These are phyloP conservation scores for Hyphopichia pseudoburtonii DNA, from an alignment of 1,139 yeast species.

Conservation along the genomic window DNA sequence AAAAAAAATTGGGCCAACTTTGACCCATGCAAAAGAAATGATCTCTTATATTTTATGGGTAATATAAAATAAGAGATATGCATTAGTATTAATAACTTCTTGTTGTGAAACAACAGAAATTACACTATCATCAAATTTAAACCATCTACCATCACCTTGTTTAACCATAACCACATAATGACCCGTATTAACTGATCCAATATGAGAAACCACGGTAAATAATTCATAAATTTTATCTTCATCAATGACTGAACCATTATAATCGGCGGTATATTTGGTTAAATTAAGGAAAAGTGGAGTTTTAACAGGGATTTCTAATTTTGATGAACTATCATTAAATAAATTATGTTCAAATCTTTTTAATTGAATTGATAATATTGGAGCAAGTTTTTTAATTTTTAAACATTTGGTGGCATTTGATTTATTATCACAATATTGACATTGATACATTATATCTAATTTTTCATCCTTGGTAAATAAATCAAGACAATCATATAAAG, in stretches of 20 bases:
- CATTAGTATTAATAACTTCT: conserved; percentile 67
- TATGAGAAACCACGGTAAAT: conserved; percentile 83
- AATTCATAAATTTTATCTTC: conserved; percentile 62
- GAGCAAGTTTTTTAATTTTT: conserved; percentile 66
- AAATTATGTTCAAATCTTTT: conserved; percentile 82
- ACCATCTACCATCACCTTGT: conserved; percentile 75
- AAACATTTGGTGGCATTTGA: conserved; percentile 72
- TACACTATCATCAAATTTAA: conserved; percentile 85
- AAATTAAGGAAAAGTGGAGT: conserved; percentile 75
- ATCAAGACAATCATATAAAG: conserved; percentile 64
- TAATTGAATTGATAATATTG: conserved; percentile 78
- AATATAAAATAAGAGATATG: conserved; percentile 78
- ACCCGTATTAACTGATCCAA: conserved; percentile 92
- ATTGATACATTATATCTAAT: conserved; percentile 70
- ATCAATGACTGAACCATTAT: conserved; percentile 14
- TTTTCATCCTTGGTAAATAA: conserved; percentile 76
- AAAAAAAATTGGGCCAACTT: not conserved
- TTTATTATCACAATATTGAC: conserved; percentile 60
- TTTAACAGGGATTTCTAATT: conserved; percentile 71
- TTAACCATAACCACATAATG: conserved; percentile 85
- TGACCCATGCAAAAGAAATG: no score
- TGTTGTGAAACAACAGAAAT: conserved; percentile 66
- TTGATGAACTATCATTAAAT: conserved; percentile 55
- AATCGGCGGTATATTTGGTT: conserved; percentile 54
- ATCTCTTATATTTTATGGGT: conserved; percentile 45